Base-by-base conservation (phyloP, 2,329 filamentous ascomycete species). In the Colletotrichum echinochloae region DNA sequence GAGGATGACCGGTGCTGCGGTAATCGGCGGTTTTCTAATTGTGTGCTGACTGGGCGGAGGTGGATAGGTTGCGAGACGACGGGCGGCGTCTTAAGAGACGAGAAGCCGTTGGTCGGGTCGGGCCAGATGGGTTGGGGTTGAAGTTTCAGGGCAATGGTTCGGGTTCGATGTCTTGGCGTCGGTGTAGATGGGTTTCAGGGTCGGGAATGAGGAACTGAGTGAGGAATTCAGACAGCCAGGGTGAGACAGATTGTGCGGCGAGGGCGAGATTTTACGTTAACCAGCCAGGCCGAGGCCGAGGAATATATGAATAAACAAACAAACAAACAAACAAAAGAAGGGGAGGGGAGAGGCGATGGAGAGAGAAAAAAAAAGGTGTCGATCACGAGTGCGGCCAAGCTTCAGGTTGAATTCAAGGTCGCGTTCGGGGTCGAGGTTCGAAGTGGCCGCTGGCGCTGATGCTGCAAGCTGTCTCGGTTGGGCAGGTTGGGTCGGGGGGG, bases 51-150 rank as follows among this genome's bases (percentile, higher is more conserved):
- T 63, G 46, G 51, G n/a, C 28, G 35, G 37, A 57, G 48, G 23
- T 20, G 57, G 57, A 71, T 63, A 59, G 64, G 57, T 59, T 63
- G 59, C 51, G 52, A 68, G 59, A 67, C 37, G 57, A 59, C 33
- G 52, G 52, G 68, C 51, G 51, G 56, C 65, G 68, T 71, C 64
- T 57, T 64, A 68, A 28, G 52, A 71, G 68, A 59, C 64, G 64
- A 71, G 56, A 63, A 64, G 30, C 68, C 57, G 68, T 71, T 71
- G 68, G 64, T 68, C 51, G 57, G 68, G 68, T 68, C 64, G 57
- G 56, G 44, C 23, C 67, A 51, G 44, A 35, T 70, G 64, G 52
- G 41, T 54, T 69, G 61, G 54, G 60, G 44, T 64, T 55, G 60
- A 35, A 63, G 51, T 55, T 57, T 71, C 64, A 56, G 60, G 59